Evolutionary conservation across 2,329 filamentous ascomycete genomes (phyloP), one percentile per base, ranked within the genome.

Genomic region (Bipolaris bicolor): DNA sequence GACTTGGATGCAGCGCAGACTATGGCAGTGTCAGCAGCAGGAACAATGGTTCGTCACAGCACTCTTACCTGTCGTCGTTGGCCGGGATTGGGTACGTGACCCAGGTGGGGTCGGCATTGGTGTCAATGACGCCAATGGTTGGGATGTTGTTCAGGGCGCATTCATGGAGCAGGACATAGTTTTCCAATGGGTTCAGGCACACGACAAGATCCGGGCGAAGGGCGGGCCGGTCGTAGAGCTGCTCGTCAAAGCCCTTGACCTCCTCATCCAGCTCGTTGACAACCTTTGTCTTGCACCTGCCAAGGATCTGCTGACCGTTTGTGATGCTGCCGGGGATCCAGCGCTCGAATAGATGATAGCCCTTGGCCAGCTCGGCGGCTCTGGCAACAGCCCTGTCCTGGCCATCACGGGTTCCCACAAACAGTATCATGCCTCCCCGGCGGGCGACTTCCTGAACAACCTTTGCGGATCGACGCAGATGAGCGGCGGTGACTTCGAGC

Each of bases 71-170:
- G 82, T 99, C 95, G 73, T 99, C 95, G 76, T 99, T 99, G 49
- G 92, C 92, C 1, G 95, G 95, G 66, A 99, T 97, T 13, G 91
- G 90, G 74, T 99, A 99, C 3, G 95, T 98, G 49, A 98, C 92
- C 86, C 91, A 94, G 0, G 91, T 91, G 0, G 95, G 91, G 77
- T 98, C 90, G 2, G 88, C 89, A 76, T 99, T 90, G 1, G 95
- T 98, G 77, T 99, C 95, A 65, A 98, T 90, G 56, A 99, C 84
- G 45, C 94, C 95, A 70, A 99, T 95, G 0, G 95, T 98, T 1
- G 95, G 95, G 55, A 99, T 90, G 71, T 89, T 91, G 74, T 91
- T 89, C 56, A 92, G 76, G 0, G 90, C 91, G 76, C 95, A 98
- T 81, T 99, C 95, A 77, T 95, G 92, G 71, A 99, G 81, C 75